Evolutionary conservation across 2,329 filamentous ascomycete species (phyloP).

Genomic region (Diaporthe vexans): DNA sequence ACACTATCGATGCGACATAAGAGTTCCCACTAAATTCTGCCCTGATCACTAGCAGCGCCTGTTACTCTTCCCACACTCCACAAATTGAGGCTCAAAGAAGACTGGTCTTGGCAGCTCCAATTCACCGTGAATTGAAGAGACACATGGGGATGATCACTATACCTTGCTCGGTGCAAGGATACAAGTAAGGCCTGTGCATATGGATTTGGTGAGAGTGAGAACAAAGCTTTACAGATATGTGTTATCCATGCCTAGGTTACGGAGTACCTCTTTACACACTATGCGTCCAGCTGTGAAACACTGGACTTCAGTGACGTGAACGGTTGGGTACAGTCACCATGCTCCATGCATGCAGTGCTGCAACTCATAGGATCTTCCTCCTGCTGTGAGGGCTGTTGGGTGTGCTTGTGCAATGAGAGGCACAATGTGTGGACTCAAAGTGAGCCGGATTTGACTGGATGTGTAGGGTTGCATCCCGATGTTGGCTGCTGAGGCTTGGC

Average conservation of each 20-base stretch:
- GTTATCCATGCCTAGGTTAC: not conserved
- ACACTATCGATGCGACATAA: constrained; percentile 7
- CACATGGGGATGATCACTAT: constrained; percentile 24
- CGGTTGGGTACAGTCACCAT: not conserved
- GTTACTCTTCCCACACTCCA: not conserved
- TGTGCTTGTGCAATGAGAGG: not conserved
- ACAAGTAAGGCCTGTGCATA: not conserved
- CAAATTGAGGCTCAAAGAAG: constrained; percentile 25
- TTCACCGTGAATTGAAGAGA: not conserved
- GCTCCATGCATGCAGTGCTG: not conserved
- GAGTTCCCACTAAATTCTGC: not conserved
- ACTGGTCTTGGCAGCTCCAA: constrained; percentile 10
- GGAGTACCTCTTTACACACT: too few relatives aligned
- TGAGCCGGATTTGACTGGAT: not conserved
- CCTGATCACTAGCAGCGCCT: not conserved
- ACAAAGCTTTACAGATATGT: not conserved
- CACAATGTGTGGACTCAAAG: not conserved
- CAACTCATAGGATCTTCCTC: not conserved
- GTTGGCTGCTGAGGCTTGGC: not conserved
- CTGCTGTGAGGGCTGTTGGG: too few relatives aligned
- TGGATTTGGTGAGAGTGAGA: not conserved
- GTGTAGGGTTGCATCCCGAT: constrained; percentile 6
- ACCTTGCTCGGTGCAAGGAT: not conserved
- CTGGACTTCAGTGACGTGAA: not conserved
- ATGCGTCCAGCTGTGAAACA: not conserved